Percentiles rank a stretch among this genome's conserved stretches.
Conservation (phyloP, 441 rosid species). For the Adansonia rubrostipa region DNA sequence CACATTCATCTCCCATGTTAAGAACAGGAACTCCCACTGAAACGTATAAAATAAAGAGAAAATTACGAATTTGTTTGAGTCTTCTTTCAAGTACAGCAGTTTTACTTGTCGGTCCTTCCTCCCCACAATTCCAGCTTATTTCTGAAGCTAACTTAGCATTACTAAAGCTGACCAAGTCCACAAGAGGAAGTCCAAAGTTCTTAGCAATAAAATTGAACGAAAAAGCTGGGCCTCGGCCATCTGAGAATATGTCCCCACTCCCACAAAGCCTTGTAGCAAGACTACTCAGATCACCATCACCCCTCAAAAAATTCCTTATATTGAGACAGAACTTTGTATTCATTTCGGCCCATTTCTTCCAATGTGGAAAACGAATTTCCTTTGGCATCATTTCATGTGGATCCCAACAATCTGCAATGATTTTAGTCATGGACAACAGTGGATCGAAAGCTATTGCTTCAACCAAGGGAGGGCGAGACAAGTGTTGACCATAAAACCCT, state of each 20-base stretch:
- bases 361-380: slow-evolving; percentile 73
- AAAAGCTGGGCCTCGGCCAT: slow-evolving; percentile 88
- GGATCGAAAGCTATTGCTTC: slow-evolving; percentile 97
- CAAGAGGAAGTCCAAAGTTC: slow-evolving; percentile 84
- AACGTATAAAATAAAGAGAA: slow-evolving; percentile 70
- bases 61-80: slow-evolving; percentile 83
- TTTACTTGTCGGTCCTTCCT: slow-evolving; percentile 83
- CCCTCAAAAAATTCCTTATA: slow-evolving; percentile 73
- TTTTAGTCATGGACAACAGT: slow-evolving; percentile 67
- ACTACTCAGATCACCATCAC: slow-evolving; percentile 70
- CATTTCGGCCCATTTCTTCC: slow-evolving; percentile 92
- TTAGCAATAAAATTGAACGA: slow-evolving; percentile 74
- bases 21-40: slow-evolving; percentile 88
- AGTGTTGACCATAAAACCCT: slow-evolving; percentile 66
- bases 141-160: slow-evolving; percentile 53
- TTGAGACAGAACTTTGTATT: slow-evolving; percentile 67
- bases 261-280: slow-evolving; percentile 94
- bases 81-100: slow-evolving; percentile 72
- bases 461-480: slow-evolving; percentile 81
- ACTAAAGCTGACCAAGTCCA: slow-evolving; percentile 88
- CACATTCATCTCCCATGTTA: slow-evolving; percentile 96
- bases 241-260: slow-evolving; percentile 78
- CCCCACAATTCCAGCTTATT: slow-evolving; percentile 94
- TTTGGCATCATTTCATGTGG: slow-evolving; percentile 46
- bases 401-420: slow-evolving; percentile 81